Evolutionary conservation across 2,329 filamentous ascomycete species (phyloP).

Genomic region (Zasmidium angulare): DNA sequence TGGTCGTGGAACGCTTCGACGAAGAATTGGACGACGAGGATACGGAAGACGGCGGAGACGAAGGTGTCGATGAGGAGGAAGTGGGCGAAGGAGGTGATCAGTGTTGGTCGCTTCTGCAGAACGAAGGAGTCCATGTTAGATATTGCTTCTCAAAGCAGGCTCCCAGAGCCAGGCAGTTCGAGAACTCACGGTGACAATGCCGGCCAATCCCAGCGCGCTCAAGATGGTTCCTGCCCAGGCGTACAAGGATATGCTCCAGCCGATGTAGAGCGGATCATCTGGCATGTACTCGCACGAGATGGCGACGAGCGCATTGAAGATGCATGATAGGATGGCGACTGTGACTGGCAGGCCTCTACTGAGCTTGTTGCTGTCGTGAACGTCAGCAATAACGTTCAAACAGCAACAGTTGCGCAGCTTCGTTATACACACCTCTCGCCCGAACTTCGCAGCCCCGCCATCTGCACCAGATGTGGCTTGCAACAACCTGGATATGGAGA

Average conservation of each 20-base stretch:
- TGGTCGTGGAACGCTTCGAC: conserved; percentile 25
- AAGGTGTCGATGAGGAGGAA: conserved; percentile 30
- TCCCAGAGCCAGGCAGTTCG: too few relatives aligned
- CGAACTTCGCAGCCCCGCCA: background rate
- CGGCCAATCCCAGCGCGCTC: conserved; percentile 26
- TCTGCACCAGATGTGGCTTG: background rate
- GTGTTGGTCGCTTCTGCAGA: conserved; percentile 20
- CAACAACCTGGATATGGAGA: too few relatives aligned
- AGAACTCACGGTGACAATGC: conserved; percentile 23
- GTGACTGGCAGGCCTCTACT: conserved; percentile 19
- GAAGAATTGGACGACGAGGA: conserved; percentile 27
- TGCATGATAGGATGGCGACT: conserved; percentile 24
- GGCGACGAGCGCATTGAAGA: conserved; percentile 28
- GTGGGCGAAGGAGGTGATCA: conserved; percentile 26
- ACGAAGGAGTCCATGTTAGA: background rate
- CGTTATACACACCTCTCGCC: background rate
- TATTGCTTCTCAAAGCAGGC: too few relatives aligned
- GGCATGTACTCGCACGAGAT: conserved; percentile 27
- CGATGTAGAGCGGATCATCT: conserved; percentile 30
- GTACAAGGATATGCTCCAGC: conserved; percentile 26
- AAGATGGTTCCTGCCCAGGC: conserved; percentile 28
- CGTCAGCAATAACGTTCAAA: background rate
- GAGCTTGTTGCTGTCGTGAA: background rate
- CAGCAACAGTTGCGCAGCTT: background rate
- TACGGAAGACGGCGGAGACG: conserved; percentile 24